These are phyloP conservation scores for Fusarium palustre DNA, from an alignment of 2,329 filamentous ascomycete genomes.

Conservation along the genomic window DNA sequence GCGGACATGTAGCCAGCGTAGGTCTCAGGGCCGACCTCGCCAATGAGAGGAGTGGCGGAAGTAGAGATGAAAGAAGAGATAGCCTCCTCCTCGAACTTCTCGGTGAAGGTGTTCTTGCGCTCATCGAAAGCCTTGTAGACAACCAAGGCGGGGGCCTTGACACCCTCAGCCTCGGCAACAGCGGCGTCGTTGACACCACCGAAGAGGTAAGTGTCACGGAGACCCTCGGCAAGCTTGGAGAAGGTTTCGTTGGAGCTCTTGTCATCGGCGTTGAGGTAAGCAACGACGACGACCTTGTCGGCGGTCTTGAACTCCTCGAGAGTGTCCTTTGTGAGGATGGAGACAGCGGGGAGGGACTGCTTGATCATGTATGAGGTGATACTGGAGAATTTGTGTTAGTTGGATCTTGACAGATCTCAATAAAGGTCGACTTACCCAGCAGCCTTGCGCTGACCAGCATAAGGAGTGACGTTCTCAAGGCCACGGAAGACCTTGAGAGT, in stretches of 20 bases:
- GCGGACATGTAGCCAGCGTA: slow-evolving; percentile 95
- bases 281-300: slow-evolving; percentile 95
- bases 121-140: slow-evolving; percentile 99
- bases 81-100: slow-evolving; percentile 83
- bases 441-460: slow-evolving; percentile 90
- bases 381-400: slow-evolving; percentile 52
- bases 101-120: slow-evolving; percentile 84
- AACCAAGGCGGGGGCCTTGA: slow-evolving; percentile 86
- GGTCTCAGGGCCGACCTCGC: slow-evolving; percentile 96
- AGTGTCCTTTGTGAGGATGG: slow-evolving; percentile 81
- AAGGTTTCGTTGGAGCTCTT: slow-evolving; percentile 91
- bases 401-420: background rate
- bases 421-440: slow-evolving; percentile 67
- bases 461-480: slow-evolving; percentile 81
- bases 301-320: slow-evolving; percentile 97
- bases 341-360: slow-evolving; percentile 94
- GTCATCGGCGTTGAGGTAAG: slow-evolving; percentile 83
- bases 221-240: slow-evolving; percentile 75
- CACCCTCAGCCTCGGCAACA: slow-evolving; percentile 89
- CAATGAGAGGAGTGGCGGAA: slow-evolving; percentile 88
- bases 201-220: slow-evolving; percentile 93
- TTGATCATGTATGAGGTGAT: slow-evolving; percentile 95
- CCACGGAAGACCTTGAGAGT: slow-evolving; percentile 99
- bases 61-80: slow-evolving; percentile 88
- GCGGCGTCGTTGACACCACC: slow-evolving; percentile 85